phyloP scores from a whole-genome alignment of 768 basidiomycete species.

The Chlorophyllum brunneum region DNA sequence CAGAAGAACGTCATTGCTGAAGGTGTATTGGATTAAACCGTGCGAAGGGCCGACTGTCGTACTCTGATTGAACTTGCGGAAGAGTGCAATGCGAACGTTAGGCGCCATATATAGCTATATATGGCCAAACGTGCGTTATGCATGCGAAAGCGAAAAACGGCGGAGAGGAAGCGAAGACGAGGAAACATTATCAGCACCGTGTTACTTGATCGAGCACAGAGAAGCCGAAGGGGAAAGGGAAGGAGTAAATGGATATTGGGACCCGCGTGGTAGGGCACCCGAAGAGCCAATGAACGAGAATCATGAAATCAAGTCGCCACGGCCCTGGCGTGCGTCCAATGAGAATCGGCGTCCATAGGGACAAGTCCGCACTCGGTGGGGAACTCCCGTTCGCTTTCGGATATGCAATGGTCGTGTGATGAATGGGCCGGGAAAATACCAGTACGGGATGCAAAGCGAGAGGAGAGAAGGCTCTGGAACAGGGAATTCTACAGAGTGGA shows the following conservation, averaged over 20 bases:
- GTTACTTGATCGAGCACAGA: background rate
- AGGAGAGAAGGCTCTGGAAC: background rate
- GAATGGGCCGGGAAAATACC: background rate
- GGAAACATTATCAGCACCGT: background rate
- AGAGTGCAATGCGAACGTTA: slow-evolving; percentile 51
- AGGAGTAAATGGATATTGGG: background rate
- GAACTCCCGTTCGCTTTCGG: background rate
- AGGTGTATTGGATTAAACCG: slow-evolving; percentile 60
- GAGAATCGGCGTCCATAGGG: background rate
- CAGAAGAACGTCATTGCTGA: slow-evolving; percentile 56
- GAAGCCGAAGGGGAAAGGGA: background rate
- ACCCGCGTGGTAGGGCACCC: slow-evolving; percentile 10
- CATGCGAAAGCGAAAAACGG: slow-evolving; percentile 9
- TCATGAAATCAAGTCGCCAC: background rate
- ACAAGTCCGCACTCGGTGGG: slow-evolving; percentile 1
- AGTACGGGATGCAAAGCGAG: background rate
- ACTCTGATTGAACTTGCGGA: slow-evolving; percentile 46
- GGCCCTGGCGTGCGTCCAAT: background rate
- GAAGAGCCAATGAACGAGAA: slow-evolving; percentile 1
- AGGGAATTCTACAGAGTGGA: background rate
- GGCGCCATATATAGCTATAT: slow-evolving; percentile 41
- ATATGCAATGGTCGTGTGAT: background rate
- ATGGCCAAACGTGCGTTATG: slow-evolving; percentile 18
- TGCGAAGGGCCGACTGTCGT: slow-evolving; percentile 64
- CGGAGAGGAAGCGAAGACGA: slow-evolving; percentile 5